Base-by-base conservation (phyloP, 495 filamentous ascomycete species). In the Hypoxylon lienhwacheense region DNA sequence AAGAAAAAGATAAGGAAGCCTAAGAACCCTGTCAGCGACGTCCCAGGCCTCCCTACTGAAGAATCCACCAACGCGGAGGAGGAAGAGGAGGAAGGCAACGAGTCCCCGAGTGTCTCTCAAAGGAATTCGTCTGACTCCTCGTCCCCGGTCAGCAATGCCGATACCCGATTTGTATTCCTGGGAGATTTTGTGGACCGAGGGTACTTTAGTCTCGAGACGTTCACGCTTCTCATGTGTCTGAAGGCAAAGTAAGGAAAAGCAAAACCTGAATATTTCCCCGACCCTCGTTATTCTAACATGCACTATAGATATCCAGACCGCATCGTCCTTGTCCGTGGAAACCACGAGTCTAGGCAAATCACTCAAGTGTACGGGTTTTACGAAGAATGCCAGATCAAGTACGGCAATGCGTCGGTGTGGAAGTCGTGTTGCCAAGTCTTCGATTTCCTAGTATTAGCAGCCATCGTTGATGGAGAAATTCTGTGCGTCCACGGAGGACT, bases 351-450 rank as follows among this genome's bases (percentile, higher is more conserved):
- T 12, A 85, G 93, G 11, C 93, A 98, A 67, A 98, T 98, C 52
- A 98, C 93, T 6, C 92, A 97, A 68, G 93, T 98, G 4, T 98
- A 98, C 64, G 93, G 93, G 2, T 98, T 98, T 74, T 97, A 97
- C 75, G 93, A 97, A 63, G 93, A 98, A 66, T 98, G 93, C 71
- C 88, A 95, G 64, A 87, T 89, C 61, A 98, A 98, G 66, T 98
- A 98, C 65, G 92, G 92, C 49, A 97, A 96, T 68, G 93, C 93
- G 4, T 95, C 90, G 6, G 93, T 98, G 14, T 98, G 93, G 93
- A 98, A 98, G 72, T 89, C 91, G 0, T 98, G 93, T 73, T 98
- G 93, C 63, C 95, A 97, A 71, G 93, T 98, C 15, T 98, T 98
- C 64, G 93, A 98, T 72, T 98, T 98, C 70, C 81, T 98, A 40